Evolutionary conservation across 1,284 basidiomycete species (phyloP).

Genomic region (Ganoderma sp.): DNA sequence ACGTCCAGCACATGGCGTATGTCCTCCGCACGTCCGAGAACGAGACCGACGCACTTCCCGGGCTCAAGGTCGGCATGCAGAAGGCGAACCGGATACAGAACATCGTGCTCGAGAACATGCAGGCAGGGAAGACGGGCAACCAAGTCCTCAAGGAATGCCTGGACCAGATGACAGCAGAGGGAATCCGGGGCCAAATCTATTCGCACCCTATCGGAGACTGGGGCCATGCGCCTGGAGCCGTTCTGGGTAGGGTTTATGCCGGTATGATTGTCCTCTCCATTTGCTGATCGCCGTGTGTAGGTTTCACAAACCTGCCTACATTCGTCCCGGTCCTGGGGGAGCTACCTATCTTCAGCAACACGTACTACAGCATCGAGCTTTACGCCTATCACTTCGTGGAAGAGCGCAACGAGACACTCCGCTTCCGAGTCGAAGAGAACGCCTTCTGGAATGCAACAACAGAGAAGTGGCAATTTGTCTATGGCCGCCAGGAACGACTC

Average conservation of each 20-base stretch:
- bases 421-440: constrained; percentile 56
- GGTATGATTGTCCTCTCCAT: neutral
- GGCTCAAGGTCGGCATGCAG: constrained; percentile 50
- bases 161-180: constrained; percentile 50
- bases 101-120: constrained; percentile 52
- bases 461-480: constrained; percentile 54
- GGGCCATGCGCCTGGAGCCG: constrained; percentile 59
- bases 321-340: constrained; percentile 54
- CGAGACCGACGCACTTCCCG: constrained; percentile 49
- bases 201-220: constrained; percentile 62
- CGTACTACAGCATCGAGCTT: constrained; percentile 59
- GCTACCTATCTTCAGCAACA: constrained; percentile 49
- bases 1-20: constrained; percentile 62
- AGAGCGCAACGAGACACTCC: constrained; percentile 53
- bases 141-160: constrained; percentile 49
- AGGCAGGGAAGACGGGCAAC: constrained; percentile 54
- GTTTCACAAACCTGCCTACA: constrained; percentile 54
- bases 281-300: constrained; percentile 34
- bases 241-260: constrained; percentile 47
- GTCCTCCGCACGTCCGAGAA: constrained; percentile 51
- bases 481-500: constrained; percentile 53
- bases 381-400: constrained; percentile 56
- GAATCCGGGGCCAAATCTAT: constrained; percentile 56
- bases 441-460: constrained; percentile 51
- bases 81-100: constrained; percentile 60